Evolutionary conservation across 148 eudicot species (phyloP).

Genomic region (Nepenthes gracilis): DNA sequence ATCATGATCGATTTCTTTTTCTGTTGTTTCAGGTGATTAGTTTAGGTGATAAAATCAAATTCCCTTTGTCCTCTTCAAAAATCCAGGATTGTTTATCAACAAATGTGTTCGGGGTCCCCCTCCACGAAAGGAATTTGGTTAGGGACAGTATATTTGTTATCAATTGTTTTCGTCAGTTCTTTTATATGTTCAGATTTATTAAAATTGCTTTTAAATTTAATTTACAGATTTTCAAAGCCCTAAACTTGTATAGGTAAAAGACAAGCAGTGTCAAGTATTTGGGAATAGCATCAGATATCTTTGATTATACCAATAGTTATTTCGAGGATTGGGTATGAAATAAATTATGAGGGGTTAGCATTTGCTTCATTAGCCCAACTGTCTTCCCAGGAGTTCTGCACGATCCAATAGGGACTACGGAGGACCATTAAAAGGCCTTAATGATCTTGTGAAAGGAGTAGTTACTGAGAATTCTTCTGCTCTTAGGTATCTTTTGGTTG

Average conservation of each 20-base stretch:
- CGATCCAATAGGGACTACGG: too few relatives aligned
- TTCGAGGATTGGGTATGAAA: too few relatives aligned
- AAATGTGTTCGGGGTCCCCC: slow-evolving; percentile 86
- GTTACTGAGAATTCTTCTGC: too few relatives aligned
- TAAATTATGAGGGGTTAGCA: too few relatives aligned
- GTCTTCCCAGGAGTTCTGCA: too few relatives aligned
- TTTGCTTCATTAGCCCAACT: too few relatives aligned
- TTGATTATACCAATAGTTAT: too few relatives aligned
- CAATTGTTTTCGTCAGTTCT: slow-evolving; percentile 1
- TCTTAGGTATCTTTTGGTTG: too few relatives aligned
- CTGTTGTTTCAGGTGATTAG: slow-evolving; percentile 57
- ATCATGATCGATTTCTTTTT: not conserved
- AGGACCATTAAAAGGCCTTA: too few relatives aligned
- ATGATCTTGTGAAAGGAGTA: too few relatives aligned
- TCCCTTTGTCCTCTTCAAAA: slow-evolving; percentile 81
- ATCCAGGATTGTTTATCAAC: slow-evolving; percentile 75
- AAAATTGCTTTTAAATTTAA: slow-evolving; percentile 6
- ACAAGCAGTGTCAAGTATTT: slow-evolving; percentile 74
- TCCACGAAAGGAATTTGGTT: slow-evolving; percentile 90
- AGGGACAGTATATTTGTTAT: slow-evolving; percentile 3
- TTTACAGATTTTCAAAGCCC: slow-evolving; percentile 80
- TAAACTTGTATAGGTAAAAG: slow-evolving; percentile 74
- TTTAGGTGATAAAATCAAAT: slow-evolving; percentile 86
- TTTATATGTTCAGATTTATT: not conserved
- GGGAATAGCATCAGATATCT: slow-evolving; percentile 35